Base-by-base conservation (phyloP, 148 eudicot species). In the Amaranthus cruentus region DNA sequence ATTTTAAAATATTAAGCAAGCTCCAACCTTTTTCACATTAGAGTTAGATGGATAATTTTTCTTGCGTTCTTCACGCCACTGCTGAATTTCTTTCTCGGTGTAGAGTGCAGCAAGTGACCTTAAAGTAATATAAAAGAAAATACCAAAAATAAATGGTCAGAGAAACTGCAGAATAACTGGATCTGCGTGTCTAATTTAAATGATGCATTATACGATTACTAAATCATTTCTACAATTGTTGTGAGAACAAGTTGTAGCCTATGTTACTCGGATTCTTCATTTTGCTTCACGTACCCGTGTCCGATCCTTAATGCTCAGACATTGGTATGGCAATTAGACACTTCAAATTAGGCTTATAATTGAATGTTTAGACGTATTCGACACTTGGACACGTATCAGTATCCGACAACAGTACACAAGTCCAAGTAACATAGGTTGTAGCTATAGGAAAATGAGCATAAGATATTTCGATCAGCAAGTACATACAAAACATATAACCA, bases 21-120 rank as follows among this genome's bases (percentile, higher is more conserved):
- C 47, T n/a, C 76, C 42, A 81, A 91, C 98, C 97, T 94, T 89
- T 72, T 85, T 81, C 55, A 81, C 55, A 52, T 84, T 88, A 75
- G 70, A 72, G 62, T 78, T 82, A 62, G 93, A 87, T 74, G 98
- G 98, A 72, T 80, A 84, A 82, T 91, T 83, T 79, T 87, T 91
- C 81, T 73, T 89, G 69, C 98, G 95, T 71, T 77, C 93, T 83
- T 89, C 96, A 62, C 96, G 91, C 98, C 98, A 94, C 76, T 87
- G 88, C 73, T 82, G 83, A 69, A 94, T 84, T 80, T 94, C 98
- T 79, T 88, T 81, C 47, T 83, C 88, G 18, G 96, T 83, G 81
- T 94, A 94, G 75, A 76, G 77, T 70, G 80, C 47, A 70, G 78
- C 18, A 49, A 87, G 89, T 14, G 90, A 75, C 83, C 98, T 94